Base-by-base conservation (phyloP, 2,329 filamentous ascomycete species). In the Tetracladium maxilliforme region DNA sequence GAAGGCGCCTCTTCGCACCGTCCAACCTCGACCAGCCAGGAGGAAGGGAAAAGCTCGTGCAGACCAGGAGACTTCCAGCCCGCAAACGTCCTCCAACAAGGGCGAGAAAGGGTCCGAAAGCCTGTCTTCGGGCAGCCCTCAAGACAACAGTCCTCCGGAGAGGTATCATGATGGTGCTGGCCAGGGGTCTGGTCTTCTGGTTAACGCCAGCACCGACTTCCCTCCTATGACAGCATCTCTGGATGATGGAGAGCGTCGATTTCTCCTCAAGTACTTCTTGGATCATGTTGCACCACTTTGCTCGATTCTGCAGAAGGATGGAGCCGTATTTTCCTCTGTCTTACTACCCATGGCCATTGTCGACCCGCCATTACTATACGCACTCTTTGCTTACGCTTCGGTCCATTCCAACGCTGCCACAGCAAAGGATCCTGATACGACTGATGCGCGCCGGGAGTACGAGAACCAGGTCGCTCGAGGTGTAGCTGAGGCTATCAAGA, bases 331-430 rank as follows among this genome's bases (percentile, higher is more conserved):
- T 11, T 23, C 22, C 17, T 22, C 21, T 14, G 26, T 31, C 10
- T 19, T 31, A 5, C 22, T 31, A 11, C 29, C 29, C 14, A 31
- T 31, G 31, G 31, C 31, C 14, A 33, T 33, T 18, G 31, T 29
- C 21, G 31, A 33, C 26, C 29, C 31, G 14, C 32, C 31, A 4
- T 16, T 33, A 8, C 30, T 33, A 4, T 30, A 33, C 9, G 31
- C 31, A 4, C 23, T 33, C n/a, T 33, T 33, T 19, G 22, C 29
- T 21, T 33, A 32, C 23, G 30, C 31, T 21, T 33, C 31, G 14
- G 26, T 32, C 17, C 30, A 33, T 26, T 22, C 25, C 14, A 20
- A 30, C 10, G 21, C 31, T 10, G 24, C 29, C 14, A 29, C 19
- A 12, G 15, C 26, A 13, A 22, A 25, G 15, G 17, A 29, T 12